Percentiles rank a stretch among this genome's conserved stretches.
These are phyloP conservation scores for Neurospora sp. DNA, from an alignment of 495 filamentous ascomycete species.

Conservation along the genomic window DNA sequence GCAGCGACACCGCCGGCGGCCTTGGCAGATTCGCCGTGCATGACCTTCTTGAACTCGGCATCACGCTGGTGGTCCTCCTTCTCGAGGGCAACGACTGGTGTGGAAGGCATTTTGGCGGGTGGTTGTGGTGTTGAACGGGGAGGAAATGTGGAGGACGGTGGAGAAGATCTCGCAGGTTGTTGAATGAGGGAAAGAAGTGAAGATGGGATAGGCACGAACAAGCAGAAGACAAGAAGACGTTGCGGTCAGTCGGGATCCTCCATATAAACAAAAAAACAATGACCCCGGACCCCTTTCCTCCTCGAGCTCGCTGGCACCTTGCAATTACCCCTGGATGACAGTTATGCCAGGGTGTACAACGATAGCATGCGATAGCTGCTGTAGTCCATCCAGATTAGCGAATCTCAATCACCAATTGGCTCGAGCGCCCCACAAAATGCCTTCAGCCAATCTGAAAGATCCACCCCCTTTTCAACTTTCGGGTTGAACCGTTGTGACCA, in stretches of 20 bases:
- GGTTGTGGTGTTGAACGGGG: slow-evolving; percentile 6
- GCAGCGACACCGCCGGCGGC: slow-evolving; percentile 65
- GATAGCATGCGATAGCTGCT: slow-evolving; percentile 1
- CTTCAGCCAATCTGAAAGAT: not conserved
- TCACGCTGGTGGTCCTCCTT: slow-evolving; percentile 78
- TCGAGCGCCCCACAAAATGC: not conserved
- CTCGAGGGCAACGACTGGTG: slow-evolving; percentile 53
- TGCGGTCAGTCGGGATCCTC: not conserved
- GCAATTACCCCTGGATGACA: not conserved
- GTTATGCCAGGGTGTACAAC: slow-evolving; percentile 1
- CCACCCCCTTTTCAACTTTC: not conserved
- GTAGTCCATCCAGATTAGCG: not conserved
- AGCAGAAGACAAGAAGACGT: not conserved
- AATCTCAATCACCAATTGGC: slow-evolving; percentile 2
- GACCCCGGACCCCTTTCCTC: not conserved
- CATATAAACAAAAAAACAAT: not conserved
- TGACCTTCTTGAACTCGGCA: slow-evolving; percentile 82
- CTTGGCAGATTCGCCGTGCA: slow-evolving; percentile 78
- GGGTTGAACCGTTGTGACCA: not conserved
- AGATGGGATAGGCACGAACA: slow-evolving; percentile 1
- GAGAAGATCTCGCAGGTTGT: not conserved
- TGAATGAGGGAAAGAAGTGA: slow-evolving; percentile 2
- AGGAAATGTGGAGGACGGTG: not conserved
- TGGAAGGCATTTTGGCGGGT: slow-evolving; percentile 50
- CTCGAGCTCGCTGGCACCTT: not conserved